These are phyloP conservation scores for Syzygium syzygioides DNA, from an alignment of 441 rosid genomes.

Conservation along the genomic window DNA sequence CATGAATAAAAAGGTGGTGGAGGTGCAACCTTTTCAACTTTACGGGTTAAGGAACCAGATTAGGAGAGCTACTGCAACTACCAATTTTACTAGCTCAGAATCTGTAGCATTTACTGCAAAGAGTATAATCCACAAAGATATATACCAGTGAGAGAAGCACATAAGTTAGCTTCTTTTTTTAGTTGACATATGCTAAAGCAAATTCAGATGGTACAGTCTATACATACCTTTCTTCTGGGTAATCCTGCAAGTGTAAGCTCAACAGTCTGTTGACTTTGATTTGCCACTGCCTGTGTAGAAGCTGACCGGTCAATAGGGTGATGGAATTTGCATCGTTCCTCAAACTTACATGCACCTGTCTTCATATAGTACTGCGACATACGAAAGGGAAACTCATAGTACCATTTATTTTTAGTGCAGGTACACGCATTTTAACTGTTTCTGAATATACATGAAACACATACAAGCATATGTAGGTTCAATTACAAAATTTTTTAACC, in stretches of 20 bases:
- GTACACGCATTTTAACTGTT: neutral
- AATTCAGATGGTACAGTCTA: neutral
- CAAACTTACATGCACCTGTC: constrained; percentile 86
- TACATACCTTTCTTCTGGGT: constrained; percentile 84
- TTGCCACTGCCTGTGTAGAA: constrained; percentile 17
- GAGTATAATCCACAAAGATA: neutral
- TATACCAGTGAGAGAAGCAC: neutral
- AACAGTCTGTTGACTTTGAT: constrained; percentile 38
- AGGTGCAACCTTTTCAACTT: neutral
- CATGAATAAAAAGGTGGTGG: neutral
- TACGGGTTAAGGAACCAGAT: neutral
- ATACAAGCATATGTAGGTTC: neutral
- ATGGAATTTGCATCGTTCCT: constrained; percentile 79
- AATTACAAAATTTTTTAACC: neutral
- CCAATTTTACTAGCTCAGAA: neutral
- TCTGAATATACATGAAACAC: neutral
- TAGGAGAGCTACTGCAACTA: neutral
- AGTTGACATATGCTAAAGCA: neutral
- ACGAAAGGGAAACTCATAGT: constrained; percentile 4
- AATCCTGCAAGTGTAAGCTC: constrained; percentile 93
- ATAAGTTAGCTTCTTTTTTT: neutral
- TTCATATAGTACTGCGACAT: constrained; percentile 73
- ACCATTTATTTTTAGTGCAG: neutral
- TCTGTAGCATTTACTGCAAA: neutral
- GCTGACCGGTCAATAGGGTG: constrained; percentile 73